A percentile compares a stretch with the other conserved stretches of the same genome.
Evolutionary conservation across 352 stramenopile genomes (phyloP).

Genomic region (Phytopythium vexans): DNA sequence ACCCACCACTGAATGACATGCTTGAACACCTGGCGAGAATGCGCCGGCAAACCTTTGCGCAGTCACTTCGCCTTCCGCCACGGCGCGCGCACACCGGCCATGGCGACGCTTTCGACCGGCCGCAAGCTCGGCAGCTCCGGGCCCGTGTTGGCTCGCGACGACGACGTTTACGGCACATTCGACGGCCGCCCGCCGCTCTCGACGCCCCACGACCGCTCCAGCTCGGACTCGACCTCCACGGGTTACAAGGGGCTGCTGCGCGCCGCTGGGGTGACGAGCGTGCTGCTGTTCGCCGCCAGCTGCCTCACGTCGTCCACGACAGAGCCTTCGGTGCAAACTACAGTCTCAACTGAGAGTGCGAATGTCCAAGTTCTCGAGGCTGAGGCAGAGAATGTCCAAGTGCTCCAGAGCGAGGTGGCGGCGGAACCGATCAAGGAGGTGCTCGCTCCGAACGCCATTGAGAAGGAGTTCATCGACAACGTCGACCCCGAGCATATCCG

Average conservation of each 20-base stretch:
- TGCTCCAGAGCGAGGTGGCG: too few relatives aligned
- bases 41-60: too few relatives aligned
- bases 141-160: conserved; percentile 4
- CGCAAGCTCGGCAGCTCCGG: neutral
- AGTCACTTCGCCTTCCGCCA: too few relatives aligned
- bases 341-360: neutral
- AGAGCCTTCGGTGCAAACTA: neutral
- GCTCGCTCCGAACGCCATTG: conserved; percentile 1
- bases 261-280: conserved; percentile 17
- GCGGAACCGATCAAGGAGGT: neutral
- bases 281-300: conserved; percentile 26
- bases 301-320: conserved; percentile 14
- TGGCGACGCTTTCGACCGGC: too few relatives aligned
- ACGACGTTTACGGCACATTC: conserved; percentile 52
- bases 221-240: neutral
- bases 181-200: conserved; percentile 8
- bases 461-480: conserved; percentile 16
- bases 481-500: conserved; percentile 7
- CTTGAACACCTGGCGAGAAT: too few relatives aligned
- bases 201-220: too few relatives aligned
- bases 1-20: too few relatives aligned
- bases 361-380: neutral
- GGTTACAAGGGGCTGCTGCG: conserved; percentile 14
- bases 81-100: too few relatives aligned
- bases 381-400: neutral